Evolutionary conservation across 163 green algal genomes (phyloP).

Genomic region (Scenedesmus sp.): DNA sequence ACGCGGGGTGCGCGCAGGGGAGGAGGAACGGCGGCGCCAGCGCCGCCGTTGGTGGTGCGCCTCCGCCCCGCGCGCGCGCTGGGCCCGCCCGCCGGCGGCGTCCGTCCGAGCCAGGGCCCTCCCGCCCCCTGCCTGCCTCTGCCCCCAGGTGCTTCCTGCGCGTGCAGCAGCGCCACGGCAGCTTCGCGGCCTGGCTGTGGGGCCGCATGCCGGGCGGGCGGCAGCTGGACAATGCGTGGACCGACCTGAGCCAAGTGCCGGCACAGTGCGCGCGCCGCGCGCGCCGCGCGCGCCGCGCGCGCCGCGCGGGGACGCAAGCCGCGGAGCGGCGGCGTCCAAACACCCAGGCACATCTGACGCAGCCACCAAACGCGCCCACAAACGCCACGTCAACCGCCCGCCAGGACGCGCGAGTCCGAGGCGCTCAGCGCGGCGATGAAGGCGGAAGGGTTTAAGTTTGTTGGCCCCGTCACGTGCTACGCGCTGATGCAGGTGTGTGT

Average conservation of each 20-base stretch:
- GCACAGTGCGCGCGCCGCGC: background rate
- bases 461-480: conserved; percentile 60
- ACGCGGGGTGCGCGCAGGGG: too few species aligned
- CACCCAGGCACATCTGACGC: too few species aligned
- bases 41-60: background rate
- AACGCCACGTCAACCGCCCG: background rate
- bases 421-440: conserved; percentile 52
- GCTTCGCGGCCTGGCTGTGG: conserved; percentile 43
- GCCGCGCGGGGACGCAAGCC: background rate
- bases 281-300: too few species aligned
- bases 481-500: conserved; percentile 55
- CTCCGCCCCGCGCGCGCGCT: background rate
- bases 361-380: too few species aligned
- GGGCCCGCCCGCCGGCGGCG: background rate
- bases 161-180: conserved; percentile 41
- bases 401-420: conserved; percentile 36
- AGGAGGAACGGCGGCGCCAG: background rate
- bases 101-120: background rate
- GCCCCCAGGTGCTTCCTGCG: conserved; percentile 22
- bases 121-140: background rate
- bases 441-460: conserved; percentile 57
- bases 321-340: too few species aligned
- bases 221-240: conserved; percentile 40
- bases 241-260: conserved; percentile 22
- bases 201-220: conserved; percentile 33